A percentile compares a stretch with the other conserved stretches of the same genome.
Conservation (phyloP, 1,284 basidiomycete genomes). For the Tremellales sp. region DNA sequence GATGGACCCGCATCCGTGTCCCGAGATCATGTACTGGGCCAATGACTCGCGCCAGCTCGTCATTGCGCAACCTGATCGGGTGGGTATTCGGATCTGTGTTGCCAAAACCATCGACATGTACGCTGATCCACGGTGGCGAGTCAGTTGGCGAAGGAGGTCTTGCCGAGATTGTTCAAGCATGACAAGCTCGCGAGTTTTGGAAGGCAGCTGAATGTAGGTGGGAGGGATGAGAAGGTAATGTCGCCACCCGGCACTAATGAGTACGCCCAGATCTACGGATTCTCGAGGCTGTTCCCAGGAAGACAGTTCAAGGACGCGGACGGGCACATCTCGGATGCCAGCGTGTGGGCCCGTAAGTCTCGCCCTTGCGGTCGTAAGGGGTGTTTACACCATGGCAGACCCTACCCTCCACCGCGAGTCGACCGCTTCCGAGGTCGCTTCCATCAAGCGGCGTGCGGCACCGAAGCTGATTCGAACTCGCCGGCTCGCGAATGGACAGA, state of each 20-base stretch:
- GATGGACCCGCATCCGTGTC: constrained; percentile 34
- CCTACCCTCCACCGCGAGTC: constrained; percentile 39
- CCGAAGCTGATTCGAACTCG: constrained; percentile 42
- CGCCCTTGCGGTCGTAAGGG: too few relatives aligned
- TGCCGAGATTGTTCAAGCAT: constrained; percentile 43
- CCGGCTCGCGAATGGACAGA: constrained; percentile 35
- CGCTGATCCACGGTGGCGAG: constrained; percentile 3
- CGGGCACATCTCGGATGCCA: constrained; percentile 39
- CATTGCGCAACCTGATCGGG: constrained; percentile 38
- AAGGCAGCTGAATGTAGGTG: constrained; percentile 39
- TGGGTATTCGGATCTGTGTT: constrained; percentile 11
- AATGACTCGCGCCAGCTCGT: constrained; percentile 38
- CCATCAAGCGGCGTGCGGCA: constrained; percentile 40
- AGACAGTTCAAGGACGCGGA: constrained; percentile 41
- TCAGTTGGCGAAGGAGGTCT: constrained; percentile 36
- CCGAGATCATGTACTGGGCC: constrained; percentile 44
- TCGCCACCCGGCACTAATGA: too few relatives aligned
- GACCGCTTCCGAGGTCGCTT: constrained; percentile 22
- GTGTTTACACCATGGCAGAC: constrained; percentile 15
- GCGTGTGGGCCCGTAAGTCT: constrained; percentile 41
- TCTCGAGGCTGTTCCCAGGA: constrained; percentile 38
- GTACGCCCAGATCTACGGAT: constrained; percentile 38
- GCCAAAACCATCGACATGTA: background rate
- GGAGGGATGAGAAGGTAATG: constrained; percentile 6
- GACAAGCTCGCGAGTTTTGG: constrained; percentile 42